Percentiles rank a stretch among this genome's conserved stretches.
Evolutionary conservation across 108 stramenopile species (phyloP).

Genomic region (Cyclostephanos invisitatus): DNA sequence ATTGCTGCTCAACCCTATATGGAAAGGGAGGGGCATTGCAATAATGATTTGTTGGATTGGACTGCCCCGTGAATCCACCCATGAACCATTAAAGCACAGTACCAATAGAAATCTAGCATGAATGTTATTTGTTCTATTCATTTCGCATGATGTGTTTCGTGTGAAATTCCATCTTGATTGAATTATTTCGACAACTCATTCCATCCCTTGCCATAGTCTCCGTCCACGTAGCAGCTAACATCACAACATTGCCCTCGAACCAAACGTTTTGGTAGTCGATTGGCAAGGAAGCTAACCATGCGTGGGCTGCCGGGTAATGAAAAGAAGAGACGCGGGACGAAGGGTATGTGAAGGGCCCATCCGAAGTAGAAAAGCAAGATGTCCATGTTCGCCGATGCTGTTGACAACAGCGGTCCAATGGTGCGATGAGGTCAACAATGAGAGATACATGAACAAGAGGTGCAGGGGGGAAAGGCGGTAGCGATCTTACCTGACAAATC

Average conservation of each 20-base stretch:
- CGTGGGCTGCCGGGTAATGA: conserved; percentile 56
- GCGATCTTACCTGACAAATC: conserved; percentile 50
- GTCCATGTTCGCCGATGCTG: conserved; percentile 71
- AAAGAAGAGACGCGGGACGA: conserved; percentile 57
- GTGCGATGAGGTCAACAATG: neutral
- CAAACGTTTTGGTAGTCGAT: conserved; percentile 68
- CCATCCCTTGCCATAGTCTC: conserved; percentile 64
- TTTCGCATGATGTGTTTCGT: no score
- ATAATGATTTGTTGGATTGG: no score
- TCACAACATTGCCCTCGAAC: conserved; percentile 57
- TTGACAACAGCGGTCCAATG: neutral
- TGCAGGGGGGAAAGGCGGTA: no score
- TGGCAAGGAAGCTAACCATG: conserved; percentile 61
- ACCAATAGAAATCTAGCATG: no score
- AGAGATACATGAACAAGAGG: no score
- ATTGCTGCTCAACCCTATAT: no score
- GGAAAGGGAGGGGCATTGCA: no score
- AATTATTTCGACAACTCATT: conserved; percentile 54
- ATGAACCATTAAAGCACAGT: no score
- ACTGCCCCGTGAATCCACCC: no score
- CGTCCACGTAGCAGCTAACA: conserved; percentile 58
- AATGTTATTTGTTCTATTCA: no score
- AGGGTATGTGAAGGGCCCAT: conserved; percentile 69
- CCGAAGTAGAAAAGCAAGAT: conserved; percentile 76
- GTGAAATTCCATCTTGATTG: neutral